phyloP scores from a whole-genome alignment of 345 rosid species.

The Adansonia digitata region DNA sequence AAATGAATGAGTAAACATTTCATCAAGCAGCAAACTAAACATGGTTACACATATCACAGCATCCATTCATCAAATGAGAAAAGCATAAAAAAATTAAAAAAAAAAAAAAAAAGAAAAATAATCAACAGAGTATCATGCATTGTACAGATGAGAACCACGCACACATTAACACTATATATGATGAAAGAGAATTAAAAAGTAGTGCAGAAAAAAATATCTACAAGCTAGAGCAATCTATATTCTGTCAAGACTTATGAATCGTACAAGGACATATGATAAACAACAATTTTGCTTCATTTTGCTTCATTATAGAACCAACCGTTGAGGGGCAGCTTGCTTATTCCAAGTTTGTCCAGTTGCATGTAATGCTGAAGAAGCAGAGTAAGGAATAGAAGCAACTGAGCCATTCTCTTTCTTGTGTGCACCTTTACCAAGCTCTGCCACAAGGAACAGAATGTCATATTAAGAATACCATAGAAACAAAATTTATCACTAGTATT shows the following conservation, averaged over 20 bases:
- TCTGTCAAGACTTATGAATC: not conserved
- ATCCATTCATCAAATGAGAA: not conserved
- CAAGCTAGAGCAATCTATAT: not conserved
- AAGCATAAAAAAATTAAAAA: not conserved
- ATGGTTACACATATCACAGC: not conserved
- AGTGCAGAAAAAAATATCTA: not conserved
- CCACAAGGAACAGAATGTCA: constrained; percentile 18
- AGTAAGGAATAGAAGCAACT: constrained; percentile 15
- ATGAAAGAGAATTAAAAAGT: not conserved
- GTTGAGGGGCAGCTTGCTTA: constrained; percentile 23
- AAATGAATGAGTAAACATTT: not conserved
- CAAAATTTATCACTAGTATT: not conserved
- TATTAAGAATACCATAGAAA: constrained; percentile 18
- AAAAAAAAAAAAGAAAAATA: not conserved
- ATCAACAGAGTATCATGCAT: not conserved
- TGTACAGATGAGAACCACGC: not conserved
- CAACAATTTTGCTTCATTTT: not conserved
- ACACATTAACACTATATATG: not conserved
- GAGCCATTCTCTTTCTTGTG: constrained; percentile 30
- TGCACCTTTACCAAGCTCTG: constrained; percentile 36
- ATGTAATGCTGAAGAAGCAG: constrained; percentile 18
- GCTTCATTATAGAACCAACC: constrained; percentile 29
- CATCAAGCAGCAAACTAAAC: not conserved
- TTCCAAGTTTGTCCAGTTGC: constrained; percentile 19
- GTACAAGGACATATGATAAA: not conserved